These are phyloP conservation scores for Nicotiana paniculata DNA, from an alignment of 257 asterid species.

Conservation along the genomic window DNA sequence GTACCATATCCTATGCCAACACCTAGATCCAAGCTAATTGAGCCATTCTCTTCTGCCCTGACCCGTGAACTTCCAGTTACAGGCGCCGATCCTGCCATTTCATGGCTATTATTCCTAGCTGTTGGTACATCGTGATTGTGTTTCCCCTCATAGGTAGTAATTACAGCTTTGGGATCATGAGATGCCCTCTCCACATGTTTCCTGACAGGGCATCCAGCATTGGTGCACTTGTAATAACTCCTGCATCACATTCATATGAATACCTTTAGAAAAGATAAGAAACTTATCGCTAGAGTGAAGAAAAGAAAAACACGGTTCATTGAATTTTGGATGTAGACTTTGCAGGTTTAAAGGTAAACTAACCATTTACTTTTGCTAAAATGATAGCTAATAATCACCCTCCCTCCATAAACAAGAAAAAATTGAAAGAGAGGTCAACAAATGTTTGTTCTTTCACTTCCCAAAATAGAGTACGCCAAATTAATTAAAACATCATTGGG, in stretches of 20 bases:
- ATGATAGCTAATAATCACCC: background rate
- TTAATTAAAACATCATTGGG: background rate
- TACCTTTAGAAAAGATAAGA: background rate
- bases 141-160: conserved; percentile 94
- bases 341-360: background rate
- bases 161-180: conserved; percentile 92
- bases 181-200: conserved; percentile 98
- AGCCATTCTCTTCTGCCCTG: conserved; percentile 45
- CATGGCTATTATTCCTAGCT: conserved; percentile 66
- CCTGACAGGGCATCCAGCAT: conserved; percentile 86
- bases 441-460: background rate
- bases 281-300: background rate
- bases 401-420: background rate
- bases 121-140: conserved; percentile 91
- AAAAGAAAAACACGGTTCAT: background rate
- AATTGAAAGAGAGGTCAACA: background rate
- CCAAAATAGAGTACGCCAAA: background rate
- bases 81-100: conserved; percentile 35
- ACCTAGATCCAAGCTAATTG: conserved; percentile 80
- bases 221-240: conserved; percentile 97
- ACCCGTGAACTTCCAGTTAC: conserved; percentile 33
- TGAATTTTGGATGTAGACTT: background rate
- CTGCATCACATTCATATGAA: conserved; percentile 33
- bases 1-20: conserved; percentile 52
- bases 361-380: background rate